Base-by-base conservation (phyloP, 2,329 filamentous ascomycete genomes). In the Pestalotiopsis sp. region DNA sequence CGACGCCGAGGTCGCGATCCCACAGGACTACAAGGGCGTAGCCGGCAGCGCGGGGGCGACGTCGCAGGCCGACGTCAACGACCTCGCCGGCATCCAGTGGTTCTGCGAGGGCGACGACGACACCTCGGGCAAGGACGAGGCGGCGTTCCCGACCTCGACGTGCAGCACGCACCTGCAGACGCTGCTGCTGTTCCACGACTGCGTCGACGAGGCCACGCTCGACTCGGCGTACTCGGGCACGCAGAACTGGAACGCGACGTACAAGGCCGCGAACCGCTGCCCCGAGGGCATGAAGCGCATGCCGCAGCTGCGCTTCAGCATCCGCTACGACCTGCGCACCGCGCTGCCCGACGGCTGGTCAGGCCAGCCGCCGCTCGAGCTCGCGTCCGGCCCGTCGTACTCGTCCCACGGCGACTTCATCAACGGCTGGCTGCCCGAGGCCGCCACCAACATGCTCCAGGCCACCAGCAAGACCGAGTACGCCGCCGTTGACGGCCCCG, bases 71-170 rank as follows among this genome's bases (percentile, higher is more conserved):
- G 68, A 68, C 2, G 69, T 73, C 64, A 66, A 70, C 17, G 67
- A 70, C 36, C 70, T 72, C 23, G 73, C 75, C 38, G 69, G 72
- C 66, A 69, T 73, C 68, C 58, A 70, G 31, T 76, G 72, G 72
- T 70, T 74, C 63, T 74, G 72, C 67, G 72, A 74, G 68, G 68
- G 66, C 41, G 71, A 72, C 68, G 41, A 63, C 49, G 68, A 70
- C 67, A 69, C 66, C 39, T 60, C 66, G 9, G 68, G 63, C 77
- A 90, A 90, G 2, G 85, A 92, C 25, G 90, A 89, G 9, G 93
- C 93, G 75, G 91, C 90, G 23, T 90, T 92, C 75, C 91, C 91
- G 36, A 91, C 92, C 70, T 89, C 89, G 66, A 91, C 91, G 0
- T 92, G 90, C 11, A 86, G 72, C 85, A 87, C 64, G 89, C 92